Evolutionary conservation across 2,329 filamentous ascomycete genomes (phyloP), one percentile per base, ranked within the genome.

Genomic region (Magnaporthales sp.): DNA sequence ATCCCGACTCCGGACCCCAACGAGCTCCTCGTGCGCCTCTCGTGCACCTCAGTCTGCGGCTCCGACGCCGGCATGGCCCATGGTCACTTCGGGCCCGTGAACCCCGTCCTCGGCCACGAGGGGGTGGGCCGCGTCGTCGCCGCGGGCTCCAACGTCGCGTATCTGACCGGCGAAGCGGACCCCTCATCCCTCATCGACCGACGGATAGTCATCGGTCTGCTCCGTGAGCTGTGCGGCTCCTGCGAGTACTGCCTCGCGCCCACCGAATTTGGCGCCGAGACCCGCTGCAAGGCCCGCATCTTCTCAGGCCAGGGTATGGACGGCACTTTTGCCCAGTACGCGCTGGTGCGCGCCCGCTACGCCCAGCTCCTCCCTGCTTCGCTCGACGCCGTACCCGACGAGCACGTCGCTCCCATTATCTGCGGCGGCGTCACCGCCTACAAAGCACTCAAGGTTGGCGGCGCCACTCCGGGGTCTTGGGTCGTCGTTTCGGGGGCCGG

Each of bases 391-490:
- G 62, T 77, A 5, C 67, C 71, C 0, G 78, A 80, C 61, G 77
- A 80, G 62, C 62, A 72, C 4, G 70, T 80, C 0, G 79, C 77
- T 2, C 80, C 79, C 0, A 74, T 80, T 7, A 68, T 81, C 32
- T 81, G 80, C 66, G 79, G 75, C 0, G 80, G 80, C 0, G 77
- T 80, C 0, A 81, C 79, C 0, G 79, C 78, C 0, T 81, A 80
- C 68, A 78, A 77, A 69, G 78, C 77, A 0, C 64, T 80, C 63
- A 80, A 79, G 69, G 68, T 67, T 0, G 75, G 74, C 32, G 70
- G 67, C 3, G 68, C 74, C 4, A 70, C 67, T 0, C 75, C 76
- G 0, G 78, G 79, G 2, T 72, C 77, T 65, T 79, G 74, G 73
- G 68, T 80, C 1, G 76, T 74, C 0, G 71, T 81, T 6, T 71